Base-by-base conservation (phyloP, 495 filamentous ascomycete species). In the Hyaloscypha variabilis region DNA sequence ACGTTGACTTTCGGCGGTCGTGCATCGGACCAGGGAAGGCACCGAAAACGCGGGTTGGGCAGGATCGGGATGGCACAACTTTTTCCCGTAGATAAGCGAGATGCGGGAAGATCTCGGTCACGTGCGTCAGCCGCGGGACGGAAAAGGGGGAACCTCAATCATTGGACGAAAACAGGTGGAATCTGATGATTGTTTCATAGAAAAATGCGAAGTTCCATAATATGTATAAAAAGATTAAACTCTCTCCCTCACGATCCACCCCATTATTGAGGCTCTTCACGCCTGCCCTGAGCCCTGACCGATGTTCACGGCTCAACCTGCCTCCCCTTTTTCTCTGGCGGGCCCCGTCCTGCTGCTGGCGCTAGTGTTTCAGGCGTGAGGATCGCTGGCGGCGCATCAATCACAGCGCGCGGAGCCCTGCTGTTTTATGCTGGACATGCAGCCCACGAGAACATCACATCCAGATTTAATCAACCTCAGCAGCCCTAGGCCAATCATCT, bases 31-130 rank as follows among this genome's bases (percentile, higher is more conserved):
- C 21, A 24, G 19, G n/a, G 51, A 51, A 24, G 8, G 51, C 51
- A 54, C 21, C 21, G 26, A 54, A 54, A 28, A 54, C 21, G 51
- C 51, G 51, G 51, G 23, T 54, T 54, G 51, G 6, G 54, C 5
- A 34, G 24, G 13, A n/a, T 10, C 21, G 60, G 30, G 60, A 26
- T 54, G 50, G 26, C 8, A 52, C 17, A n/a, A 13, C 30, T 39
- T 53, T 63, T 28, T 28, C 31, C 31, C 31, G 39, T 26, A 63
- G 60, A 63, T 63, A 31, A 63, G 60, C 60, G 60, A 63, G 25
- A 36, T 29, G 60, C 60, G 60, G 60, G 60, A 63, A 25, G 34
- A 46, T 59, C 57, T 21, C 0, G 25, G 36, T 39, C 58, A 49
- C 58, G 58, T 60, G 58, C 4, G 1, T 36, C n/a, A 3, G 1